Evolutionary conservation across 306 rosid species (phyloP).

Genomic region (Glycine latifolia): DNA sequence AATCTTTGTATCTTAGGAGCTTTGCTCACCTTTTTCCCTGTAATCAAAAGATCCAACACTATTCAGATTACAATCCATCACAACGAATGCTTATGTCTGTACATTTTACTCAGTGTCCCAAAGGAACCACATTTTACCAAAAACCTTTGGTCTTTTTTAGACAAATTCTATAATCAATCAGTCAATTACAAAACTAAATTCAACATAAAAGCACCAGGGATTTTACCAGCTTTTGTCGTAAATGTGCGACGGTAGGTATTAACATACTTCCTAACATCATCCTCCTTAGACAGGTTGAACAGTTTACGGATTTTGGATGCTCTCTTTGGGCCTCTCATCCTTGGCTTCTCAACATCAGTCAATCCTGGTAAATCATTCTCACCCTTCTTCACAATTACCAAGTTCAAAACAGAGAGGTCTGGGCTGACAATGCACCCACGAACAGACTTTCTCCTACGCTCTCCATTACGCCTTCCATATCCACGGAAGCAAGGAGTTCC

Average conservation of each 20-base stretch:
- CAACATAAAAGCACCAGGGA: background rate
- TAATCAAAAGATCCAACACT: background rate
- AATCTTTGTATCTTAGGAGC: conserved; percentile 58
- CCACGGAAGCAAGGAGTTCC: conserved; percentile 61
- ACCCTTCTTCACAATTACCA: conserved; percentile 59
- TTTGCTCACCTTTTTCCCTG: conserved; percentile 59
- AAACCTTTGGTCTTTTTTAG: background rate
- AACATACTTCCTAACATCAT: conserved; percentile 57
- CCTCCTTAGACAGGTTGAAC: conserved; percentile 55
- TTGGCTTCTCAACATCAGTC: conserved; percentile 57
- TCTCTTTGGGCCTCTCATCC: conserved; percentile 60
- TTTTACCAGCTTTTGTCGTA: conserved; percentile 48
- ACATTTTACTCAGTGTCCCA: background rate
- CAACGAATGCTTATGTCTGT: background rate
- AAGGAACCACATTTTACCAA: background rate
- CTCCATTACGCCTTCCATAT: conserved; percentile 59
- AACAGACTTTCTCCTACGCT: conserved; percentile 59
- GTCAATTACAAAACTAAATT: background rate
- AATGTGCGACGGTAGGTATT: conserved; percentile 55
- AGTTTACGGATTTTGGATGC: conserved; percentile 57
- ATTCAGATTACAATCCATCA: background rate
- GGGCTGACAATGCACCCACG: conserved; percentile 61
- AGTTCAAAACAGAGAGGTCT: conserved; percentile 56
- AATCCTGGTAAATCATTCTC: conserved; percentile 55
- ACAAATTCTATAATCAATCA: background rate